Percentiles rank a stretch among this genome's conserved stretches.
Evolutionary conservation across 108 stramenopile genomes (phyloP).

Genomic region (Cyclotella atomus): DNA sequence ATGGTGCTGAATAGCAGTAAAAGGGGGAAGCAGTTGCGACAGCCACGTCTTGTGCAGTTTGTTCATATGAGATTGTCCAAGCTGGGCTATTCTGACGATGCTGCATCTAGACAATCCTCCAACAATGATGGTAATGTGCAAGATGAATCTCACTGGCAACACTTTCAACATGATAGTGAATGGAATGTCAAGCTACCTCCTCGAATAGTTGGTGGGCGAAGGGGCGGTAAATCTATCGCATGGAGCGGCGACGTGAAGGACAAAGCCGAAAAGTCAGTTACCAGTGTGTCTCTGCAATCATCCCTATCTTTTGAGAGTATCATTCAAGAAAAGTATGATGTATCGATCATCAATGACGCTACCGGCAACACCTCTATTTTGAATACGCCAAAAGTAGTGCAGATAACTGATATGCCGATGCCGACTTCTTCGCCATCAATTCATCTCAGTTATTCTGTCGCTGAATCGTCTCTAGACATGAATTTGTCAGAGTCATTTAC

Average conservation of each 20-base stretch:
- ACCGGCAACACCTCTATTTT: no score
- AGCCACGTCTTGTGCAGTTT: slow-evolving; percentile 30
- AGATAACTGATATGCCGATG: no score
- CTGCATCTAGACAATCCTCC: not conserved
- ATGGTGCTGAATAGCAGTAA: not conserved
- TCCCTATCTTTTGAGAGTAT: not conserved
- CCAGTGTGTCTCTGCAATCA: no score
- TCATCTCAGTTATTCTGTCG: slow-evolving; percentile 2
- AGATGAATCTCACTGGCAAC: not conserved
- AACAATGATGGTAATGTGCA: not conserved
- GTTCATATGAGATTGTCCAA: slow-evolving; percentile 23
- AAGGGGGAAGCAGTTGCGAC: slow-evolving; percentile 20
- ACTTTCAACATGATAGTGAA: slow-evolving; percentile 12
- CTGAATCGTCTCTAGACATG: slow-evolving; percentile 35
- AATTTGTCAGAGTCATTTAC: slow-evolving; percentile 36
- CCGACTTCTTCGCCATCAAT: slow-evolving; percentile 9
- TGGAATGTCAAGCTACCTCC: not conserved
- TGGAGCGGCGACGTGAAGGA: no score
- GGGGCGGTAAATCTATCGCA: no score
- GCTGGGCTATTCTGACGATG: not conserved
- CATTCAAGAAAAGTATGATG: not conserved
- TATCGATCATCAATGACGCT: no score
- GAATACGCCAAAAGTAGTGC: not conserved
- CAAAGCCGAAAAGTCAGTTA: no score
- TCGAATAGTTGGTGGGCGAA: no score